Percentiles rank a stretch among this genome's conserved stretches.
Conservation (phyloP, 2,329 filamentous ascomycete genomes). For the Talaromyces albobiverticillius region DNA sequence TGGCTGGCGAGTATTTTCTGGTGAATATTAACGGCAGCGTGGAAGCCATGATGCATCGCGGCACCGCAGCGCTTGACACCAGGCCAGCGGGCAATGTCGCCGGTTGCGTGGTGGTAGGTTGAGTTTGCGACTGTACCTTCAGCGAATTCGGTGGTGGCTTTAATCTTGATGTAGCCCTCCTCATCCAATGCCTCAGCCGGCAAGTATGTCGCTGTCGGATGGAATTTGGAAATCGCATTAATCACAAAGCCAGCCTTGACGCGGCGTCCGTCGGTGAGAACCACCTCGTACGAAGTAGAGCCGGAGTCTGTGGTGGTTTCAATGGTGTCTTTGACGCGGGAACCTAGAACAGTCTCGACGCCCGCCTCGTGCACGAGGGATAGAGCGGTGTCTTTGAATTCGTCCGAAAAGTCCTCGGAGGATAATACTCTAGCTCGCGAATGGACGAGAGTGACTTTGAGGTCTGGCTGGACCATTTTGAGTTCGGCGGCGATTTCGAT, state of each 20-base stretch:
- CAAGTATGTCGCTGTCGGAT: slow-evolving; percentile 63
- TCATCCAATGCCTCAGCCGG: slow-evolving; percentile 58
- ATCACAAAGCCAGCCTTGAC: slow-evolving; percentile 65
- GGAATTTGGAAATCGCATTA: slow-evolving; percentile 64
- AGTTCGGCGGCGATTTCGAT: slow-evolving; percentile 80
- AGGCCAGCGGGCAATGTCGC: slow-evolving; percentile 68
- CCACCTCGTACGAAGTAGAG: slow-evolving; percentile 40
- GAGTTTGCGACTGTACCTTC: slow-evolving; percentile 55
- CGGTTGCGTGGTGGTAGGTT: slow-evolving; percentile 63
- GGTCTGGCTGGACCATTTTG: slow-evolving; percentile 62
- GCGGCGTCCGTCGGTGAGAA: slow-evolving; percentile 59
- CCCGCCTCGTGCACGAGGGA: slow-evolving; percentile 59
- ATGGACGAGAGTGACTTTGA: slow-evolving; percentile 71
- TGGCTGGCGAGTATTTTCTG: slow-evolving; percentile 44
- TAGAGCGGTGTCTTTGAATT: slow-evolving; percentile 63
- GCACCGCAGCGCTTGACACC: slow-evolving; percentile 77
- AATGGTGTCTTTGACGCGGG: slow-evolving; percentile 50
- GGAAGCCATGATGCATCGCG: slow-evolving; percentile 71
- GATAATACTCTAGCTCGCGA: slow-evolving; percentile 69
- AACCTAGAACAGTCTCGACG: slow-evolving; percentile 63
- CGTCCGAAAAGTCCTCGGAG: slow-evolving; percentile 67
- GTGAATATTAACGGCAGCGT: slow-evolving; percentile 65
- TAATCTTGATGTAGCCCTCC: slow-evolving; percentile 65
- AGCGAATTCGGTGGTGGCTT: slow-evolving; percentile 51
- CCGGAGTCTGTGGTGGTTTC: slow-evolving; percentile 22